Conservation (phyloP, 176 grass and related monocot genomes). For the Typha latifolia region DNA sequence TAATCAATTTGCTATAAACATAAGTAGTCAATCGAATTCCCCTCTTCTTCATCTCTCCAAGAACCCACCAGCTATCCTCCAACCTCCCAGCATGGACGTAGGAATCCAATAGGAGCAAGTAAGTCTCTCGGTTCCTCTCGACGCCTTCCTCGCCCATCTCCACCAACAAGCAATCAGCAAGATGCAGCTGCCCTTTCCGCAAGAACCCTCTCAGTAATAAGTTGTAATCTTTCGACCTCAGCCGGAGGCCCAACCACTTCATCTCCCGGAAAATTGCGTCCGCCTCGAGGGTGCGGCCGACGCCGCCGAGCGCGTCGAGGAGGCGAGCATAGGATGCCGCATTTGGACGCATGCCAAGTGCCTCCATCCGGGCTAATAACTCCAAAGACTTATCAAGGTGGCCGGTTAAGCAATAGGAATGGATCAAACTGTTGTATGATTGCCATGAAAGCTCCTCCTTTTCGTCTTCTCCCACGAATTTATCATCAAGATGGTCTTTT, state of each 20-base stretch:
- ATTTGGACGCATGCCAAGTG: conserved; percentile 40
- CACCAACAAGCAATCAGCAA: conserved; percentile 59
- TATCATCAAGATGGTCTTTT: not conserved
- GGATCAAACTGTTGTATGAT: conserved; percentile 48
- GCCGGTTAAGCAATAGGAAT: conserved; percentile 26
- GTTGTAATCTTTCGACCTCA: conserved; percentile 48
- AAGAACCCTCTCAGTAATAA: conserved; percentile 57
- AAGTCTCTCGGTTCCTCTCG: conserved; percentile 37
- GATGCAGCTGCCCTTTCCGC: conserved; percentile 38
- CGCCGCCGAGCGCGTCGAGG: conserved; percentile 44
- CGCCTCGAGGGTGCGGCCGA: conserved; percentile 54
- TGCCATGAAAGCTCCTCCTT: conserved; percentile 59
- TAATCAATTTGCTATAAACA: conserved; percentile 46
- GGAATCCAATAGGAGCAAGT: conserved; percentile 51
- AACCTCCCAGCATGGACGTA: conserved; percentile 59
- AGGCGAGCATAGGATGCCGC: conserved; percentile 42
- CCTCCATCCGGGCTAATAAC: conserved; percentile 59
- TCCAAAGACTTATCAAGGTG: conserved; percentile 30
- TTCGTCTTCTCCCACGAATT: not conserved
- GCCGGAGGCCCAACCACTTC: conserved; percentile 31
- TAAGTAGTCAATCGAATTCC: conserved; percentile 38
- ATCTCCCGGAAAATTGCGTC: conserved; percentile 77
- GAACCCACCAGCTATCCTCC: conserved; percentile 82
- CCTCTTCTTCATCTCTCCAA: conserved; percentile 54
- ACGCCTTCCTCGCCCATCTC: conserved; percentile 77